Evolutionary conservation across 352 stramenopile genomes (phyloP).

Genomic region (Pythium dissimile): DNA sequence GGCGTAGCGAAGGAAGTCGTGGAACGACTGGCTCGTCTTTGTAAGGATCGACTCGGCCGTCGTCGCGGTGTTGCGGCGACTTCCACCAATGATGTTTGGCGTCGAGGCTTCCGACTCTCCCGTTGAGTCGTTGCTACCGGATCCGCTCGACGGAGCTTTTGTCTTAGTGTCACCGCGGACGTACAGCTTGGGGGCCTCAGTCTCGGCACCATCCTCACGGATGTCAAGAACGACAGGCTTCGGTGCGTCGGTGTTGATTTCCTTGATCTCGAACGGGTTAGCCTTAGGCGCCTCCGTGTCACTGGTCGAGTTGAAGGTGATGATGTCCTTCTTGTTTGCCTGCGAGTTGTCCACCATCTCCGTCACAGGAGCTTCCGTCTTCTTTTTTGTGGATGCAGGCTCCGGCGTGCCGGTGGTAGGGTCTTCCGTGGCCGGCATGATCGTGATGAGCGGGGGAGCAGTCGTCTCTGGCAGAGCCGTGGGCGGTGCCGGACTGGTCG

Average conservation of each 20-base stretch:
- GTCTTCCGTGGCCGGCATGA: neutral
- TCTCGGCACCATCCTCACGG: constrained; percentile 21
- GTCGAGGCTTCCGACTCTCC: neutral
- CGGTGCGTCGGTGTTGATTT: constrained; percentile 26
- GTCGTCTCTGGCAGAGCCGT: neutral
- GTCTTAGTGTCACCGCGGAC: constrained; percentile 32
- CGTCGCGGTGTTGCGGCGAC: constrained; percentile 25
- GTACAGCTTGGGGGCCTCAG: constrained; percentile 39
- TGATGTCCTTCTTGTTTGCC: constrained; percentile 15
- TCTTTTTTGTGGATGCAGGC: neutral
- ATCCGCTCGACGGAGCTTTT: neutral
- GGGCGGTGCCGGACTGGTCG: neutral
- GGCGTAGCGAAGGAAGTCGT: constrained; percentile 57
- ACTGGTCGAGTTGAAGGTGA: constrained; percentile 6
- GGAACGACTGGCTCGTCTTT: constrained; percentile 40
- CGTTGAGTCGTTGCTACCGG: neutral
- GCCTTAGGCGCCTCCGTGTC: neutral
- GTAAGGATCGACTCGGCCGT: constrained; percentile 44
- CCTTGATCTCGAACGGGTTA: constrained; percentile 55
- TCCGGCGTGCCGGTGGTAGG: neutral
- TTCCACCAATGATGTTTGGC: constrained; percentile 52
- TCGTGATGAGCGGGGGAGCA: neutral
- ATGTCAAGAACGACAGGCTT: constrained; percentile 54
- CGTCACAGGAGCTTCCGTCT: neutral
- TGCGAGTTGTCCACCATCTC: neutral